Evolutionary conservation across 2,329 filamentous ascomycete genomes (phyloP).

Genomic region (Pezicula radicicola): DNA sequence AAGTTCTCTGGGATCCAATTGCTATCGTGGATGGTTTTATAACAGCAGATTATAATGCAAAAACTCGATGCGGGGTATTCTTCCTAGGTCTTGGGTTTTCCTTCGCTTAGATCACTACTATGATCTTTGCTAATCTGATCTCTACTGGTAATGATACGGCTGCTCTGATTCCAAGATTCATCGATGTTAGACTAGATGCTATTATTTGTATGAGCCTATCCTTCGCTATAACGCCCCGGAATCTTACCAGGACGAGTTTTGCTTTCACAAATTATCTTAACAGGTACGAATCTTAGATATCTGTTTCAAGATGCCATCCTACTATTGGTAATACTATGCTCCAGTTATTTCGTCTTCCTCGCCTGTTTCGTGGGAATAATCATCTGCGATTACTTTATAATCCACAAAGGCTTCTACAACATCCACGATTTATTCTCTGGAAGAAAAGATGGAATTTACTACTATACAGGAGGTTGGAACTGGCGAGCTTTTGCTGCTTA

Average conservation of each 20-base stretch:
- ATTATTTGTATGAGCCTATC: slow-evolving; percentile 35
- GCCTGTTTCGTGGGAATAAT: not conserved
- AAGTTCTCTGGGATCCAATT: slow-evolving; percentile 1
- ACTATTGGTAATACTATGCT: not conserved
- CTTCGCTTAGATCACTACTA: slow-evolving; percentile 25
- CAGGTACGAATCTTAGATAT: not conserved
- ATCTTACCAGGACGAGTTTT: not conserved
- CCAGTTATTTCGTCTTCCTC: not conserved
- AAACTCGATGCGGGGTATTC: slow-evolving; percentile 8
- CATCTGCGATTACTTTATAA: not conserved
- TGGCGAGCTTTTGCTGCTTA: not conserved
- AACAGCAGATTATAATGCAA: slow-evolving; percentile 12
- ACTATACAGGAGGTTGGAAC: not conserved
- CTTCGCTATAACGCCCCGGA: slow-evolving; percentile 41
- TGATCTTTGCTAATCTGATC: slow-evolving; percentile 34
- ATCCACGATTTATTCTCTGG: not conserved
- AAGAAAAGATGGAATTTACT: not conserved
- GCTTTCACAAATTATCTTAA: not conserved
- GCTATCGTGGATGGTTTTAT: not conserved
- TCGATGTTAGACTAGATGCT: slow-evolving; percentile 43
- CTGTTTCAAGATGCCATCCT: not conserved
- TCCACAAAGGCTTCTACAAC: not conserved
- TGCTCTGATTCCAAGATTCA: slow-evolving; percentile 42
- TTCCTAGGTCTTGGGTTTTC: slow-evolving; percentile 16
- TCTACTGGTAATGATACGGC: slow-evolving; percentile 33